These are phyloP conservation scores for Saccharum hybrid DNA, from an alignment of 202 grass and related monocot species.

Conservation along the genomic window DNA sequence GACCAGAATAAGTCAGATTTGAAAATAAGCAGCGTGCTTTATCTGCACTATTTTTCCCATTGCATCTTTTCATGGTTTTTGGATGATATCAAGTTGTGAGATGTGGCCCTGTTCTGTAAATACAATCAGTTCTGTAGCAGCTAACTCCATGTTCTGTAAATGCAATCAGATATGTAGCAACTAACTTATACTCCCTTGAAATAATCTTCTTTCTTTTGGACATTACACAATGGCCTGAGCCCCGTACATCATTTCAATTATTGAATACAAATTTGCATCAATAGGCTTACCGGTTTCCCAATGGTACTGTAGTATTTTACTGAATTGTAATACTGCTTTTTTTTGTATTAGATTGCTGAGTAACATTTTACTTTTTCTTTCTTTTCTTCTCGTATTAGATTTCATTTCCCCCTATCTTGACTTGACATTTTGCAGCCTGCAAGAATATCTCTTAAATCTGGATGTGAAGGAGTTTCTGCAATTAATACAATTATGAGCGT, in stretches of 20 bases:
- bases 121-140: conserved; percentile 13
- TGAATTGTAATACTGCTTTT: neutral
- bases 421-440: conserved; percentile 65
- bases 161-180: conserved; percentile 20
- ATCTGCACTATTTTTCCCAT: neutral
- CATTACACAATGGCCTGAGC: neutral
- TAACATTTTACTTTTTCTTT: neutral
- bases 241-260: conserved; percentile 7
- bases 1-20: conserved; percentile 11
- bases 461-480: conserved; percentile 89
- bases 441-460: conserved; percentile 79
- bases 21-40: conserved; percentile 16
- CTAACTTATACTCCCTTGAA: conserved; percentile 9
- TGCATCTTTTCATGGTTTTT: neutral
- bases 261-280: conserved; percentile 21
- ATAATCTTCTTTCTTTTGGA: conserved; percentile 1
- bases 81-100: neutral
- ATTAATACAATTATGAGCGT: conserved; percentile 99
- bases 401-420: neutral
- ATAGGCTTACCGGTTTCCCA: conserved; percentile 4
- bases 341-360: neutral
- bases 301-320: neutral
- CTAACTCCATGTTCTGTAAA: conserved; percentile 5
- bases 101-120: conserved; percentile 1
- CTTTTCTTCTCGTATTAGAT: neutral